Base-by-base conservation (phyloP, 352 stramenopile species). In the Thalassiosira livingstoniorum region DNA sequence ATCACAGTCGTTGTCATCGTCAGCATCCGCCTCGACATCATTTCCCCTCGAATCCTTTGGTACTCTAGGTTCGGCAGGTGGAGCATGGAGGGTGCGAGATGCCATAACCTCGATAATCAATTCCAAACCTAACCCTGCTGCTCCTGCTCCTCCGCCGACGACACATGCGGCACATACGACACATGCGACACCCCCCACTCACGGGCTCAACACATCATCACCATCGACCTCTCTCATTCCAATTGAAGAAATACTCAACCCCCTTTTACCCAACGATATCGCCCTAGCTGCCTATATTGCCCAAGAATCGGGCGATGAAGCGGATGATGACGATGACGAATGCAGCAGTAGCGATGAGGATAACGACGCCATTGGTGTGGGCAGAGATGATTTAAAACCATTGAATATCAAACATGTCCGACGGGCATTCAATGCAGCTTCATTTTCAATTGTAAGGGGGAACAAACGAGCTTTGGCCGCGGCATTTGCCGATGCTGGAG, bases 401-500 rank as follows among this genome's bases (percentile, higher is more conserved):
- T 57, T 74, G 29, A 64, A 64, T 74, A 63, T 74, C 10, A 42
- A 54, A 32, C 31, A 54, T 57, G 65, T 64, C 4, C 23, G 64
- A 21, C 61, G 53, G 15, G 80, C 80, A n/a, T 87, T 87, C 60
- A 53, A 80, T 54, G 80, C 80, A 21, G 80, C 80, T 15, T 74
- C 80, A 0, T 83, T 64, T 70, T 70, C 80, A 3, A 62, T 83
- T 53, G 34, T 83, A 1, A 75, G 80, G 64, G 75, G 74, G 15
- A 37, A 75, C 25, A 39, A 68, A 32, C 67, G 65, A n/a, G 34
- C 61, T 21, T 13, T 64, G 39, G 21, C 13, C 1, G n/a, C 32
- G 23, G 37, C 34, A 43, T 43, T 25, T 42, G n/a, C 23, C 1
- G 18, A 55, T 0, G 25, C 31, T 25, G 37, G 51, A 15, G 11